Conservation (phyloP, 148 eudicot genomes). For the Rhododendron mucronatum region DNA sequence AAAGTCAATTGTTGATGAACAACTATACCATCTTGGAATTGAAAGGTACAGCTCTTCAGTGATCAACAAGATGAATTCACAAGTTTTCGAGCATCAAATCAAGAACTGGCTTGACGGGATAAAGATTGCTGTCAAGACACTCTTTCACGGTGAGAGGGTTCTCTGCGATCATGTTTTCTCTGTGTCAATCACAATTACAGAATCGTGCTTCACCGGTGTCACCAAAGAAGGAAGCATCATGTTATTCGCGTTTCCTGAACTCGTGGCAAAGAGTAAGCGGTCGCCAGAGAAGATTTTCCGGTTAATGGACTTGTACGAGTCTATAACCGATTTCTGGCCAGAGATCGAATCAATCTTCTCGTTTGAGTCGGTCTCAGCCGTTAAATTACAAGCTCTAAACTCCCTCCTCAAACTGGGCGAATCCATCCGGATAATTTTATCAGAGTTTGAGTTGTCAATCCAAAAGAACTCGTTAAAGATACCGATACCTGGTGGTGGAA, state of each 20-base stretch:
- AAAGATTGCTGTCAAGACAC: conserved; percentile 13
- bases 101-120: conserved; percentile 20
- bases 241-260: conserved; percentile 27
- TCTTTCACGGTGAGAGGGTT: conserved; percentile 25
- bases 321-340: conserved; percentile 24
- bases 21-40: conserved; percentile 23
- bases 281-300: conserved; percentile 21
- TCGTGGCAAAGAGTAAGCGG: conserved; percentile 17
- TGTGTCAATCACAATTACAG: conserved; percentile 11
- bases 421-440: conserved; percentile 8
- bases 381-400: conserved; percentile 27
- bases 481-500: conserved; percentile 23
- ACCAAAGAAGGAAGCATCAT: conserved; percentile 19
- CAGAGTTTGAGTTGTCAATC: conserved; percentile 25
- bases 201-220: conserved; percentile 16
- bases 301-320: conserved; percentile 19
- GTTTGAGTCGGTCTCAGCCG: conserved; percentile 13
- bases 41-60: conserved; percentile 10
- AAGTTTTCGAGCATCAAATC: conserved; percentile 12
- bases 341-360: conserved; percentile 40
- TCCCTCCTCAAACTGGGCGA: conserved; percentile 16
- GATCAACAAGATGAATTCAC: conserved; percentile 15
- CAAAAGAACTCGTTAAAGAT: conserved; percentile 21
- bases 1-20: conserved; percentile 21
- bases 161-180: conserved; percentile 30